Base-by-base conservation (phyloP, 2,329 filamentous ascomycete species). In the Gliomastix tumulicola region DNA sequence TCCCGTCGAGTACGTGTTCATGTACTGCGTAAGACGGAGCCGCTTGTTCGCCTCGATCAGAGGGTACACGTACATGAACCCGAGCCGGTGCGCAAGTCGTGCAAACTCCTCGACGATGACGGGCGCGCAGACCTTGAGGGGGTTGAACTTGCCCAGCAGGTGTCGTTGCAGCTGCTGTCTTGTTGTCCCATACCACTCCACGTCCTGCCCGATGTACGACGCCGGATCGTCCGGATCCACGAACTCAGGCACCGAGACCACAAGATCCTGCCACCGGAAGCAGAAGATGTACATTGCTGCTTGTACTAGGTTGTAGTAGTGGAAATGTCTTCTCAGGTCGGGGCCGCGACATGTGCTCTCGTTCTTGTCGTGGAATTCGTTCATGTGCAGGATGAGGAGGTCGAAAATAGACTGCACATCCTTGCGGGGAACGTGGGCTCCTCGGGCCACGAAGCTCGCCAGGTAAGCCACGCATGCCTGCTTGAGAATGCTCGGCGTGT, bases 181-280 rank as follows among this genome's bases (percentile, higher is more conserved):
- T 42, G 92, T 75, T 18, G 76, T 76, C 8, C 79, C 71, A 36
- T 84, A 75, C 84, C 92, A 97, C 28, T 75, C 71, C 30, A 94
- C 77, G 39, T 94, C 85, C 46, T 83, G 79, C 4, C 80, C 73
- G 15, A 79, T 62, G 46, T 76, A 81, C 2, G 73, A 75, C 2
- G 69, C 64, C 10, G 69, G 65, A 41, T 82, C 78, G 40, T 76
- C 83, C 44, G 66, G 75, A 60, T 76, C 84, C 39, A 76, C 73
- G 42, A 62, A 68, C 41, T 79, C 71, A 2, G 75, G 67, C 4
- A 73, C 74, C 3, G 75, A 72, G 16, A 76, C 68, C 38, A 87
- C 83, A 32, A 98, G 70, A 52, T 97, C 90, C 42, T 88, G 83
- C 92, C 92, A 98, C 38, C 92, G 82, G 69, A 98, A 98, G 67